Evolutionary conservation across 2,329 filamentous ascomycete genomes (phyloP), one percentile per base, ranked within the genome.

Genomic region (Pezicula neosporulosa): DNA sequence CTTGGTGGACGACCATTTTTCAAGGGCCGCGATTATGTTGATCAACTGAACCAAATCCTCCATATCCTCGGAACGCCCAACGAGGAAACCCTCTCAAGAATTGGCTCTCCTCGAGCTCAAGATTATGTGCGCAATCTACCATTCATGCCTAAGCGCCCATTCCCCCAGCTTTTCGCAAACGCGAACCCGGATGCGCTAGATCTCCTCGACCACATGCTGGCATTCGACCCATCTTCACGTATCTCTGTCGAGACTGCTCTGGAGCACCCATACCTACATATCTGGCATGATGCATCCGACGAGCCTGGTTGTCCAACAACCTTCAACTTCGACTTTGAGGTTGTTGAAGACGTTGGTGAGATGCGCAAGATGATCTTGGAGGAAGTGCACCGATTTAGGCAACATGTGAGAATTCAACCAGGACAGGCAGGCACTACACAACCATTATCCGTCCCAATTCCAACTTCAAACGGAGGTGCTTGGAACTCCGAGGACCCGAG

Each of bases 1-100:
- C 84, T 99, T 35, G 94, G 94, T 56, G 93, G 94, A 54, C 89
- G 95, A 54, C 94, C 94, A 41, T 99, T 99, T 80, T 97, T 99
- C 81, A 99, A 99, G 76, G 94, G 94, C 52, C 89, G 94, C 56
- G 94, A 99, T 76, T 99, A 99, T 67, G 94, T 99, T 71, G 94
- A 99, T 73, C 94, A 99, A 77, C 84, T 99, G 59, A 99, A 99
- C 79, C 94, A 99, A 75, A 99, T 99, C 66, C 82, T 99, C 50
- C 92, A 97, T 77, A 97, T 96, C 69, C 87, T 99, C 49, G 94
- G 94, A 58, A 99, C 93, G 1, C 94, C 94, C 38, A 96, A 93
- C 67, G 93, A 97, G 71, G 90, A 96, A 69, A 99, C 94, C 0
- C 81, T 99, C 18, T 86, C 84, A 24, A 89, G 94, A 59, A 99